Conservation (phyloP, 2,329 filamentous ascomycete genomes). For the Stenocarpella maydis region DNA sequence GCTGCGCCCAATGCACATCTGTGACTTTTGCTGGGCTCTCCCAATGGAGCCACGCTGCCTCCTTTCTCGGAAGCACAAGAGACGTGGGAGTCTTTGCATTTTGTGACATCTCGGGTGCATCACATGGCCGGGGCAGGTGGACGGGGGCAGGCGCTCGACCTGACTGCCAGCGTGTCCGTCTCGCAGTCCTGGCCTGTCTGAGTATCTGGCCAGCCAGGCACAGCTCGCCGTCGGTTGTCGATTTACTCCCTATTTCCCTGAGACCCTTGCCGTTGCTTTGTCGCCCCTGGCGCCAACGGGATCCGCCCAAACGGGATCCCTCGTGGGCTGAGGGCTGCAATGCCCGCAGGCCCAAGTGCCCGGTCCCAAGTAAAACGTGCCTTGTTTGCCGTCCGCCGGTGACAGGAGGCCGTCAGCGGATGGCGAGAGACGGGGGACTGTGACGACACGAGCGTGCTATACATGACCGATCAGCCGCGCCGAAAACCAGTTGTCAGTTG, state of each 20-base stretch:
- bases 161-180: not conserved
- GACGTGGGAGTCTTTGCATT: not conserved
- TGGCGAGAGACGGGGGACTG: conserved; percentile 9
- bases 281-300: conserved; percentile 15
- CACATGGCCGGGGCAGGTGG: conserved; percentile 9
- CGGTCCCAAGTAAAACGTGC: not conserved
- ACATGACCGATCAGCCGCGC: conserved; percentile 12
- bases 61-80: not conserved
- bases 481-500: not conserved
- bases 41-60: not conserved
- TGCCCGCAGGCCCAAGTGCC: conserved; percentile 19
- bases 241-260: conserved; percentile 4
- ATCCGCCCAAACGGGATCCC: conserved; percentile 8
- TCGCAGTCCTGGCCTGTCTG: not conserved
- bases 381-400: not conserved
- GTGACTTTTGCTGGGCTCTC: not conserved
- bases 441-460: conserved; percentile 1
- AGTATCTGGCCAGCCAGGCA: not conserved
- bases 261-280: conserved; percentile 15
- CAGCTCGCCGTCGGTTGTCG: not conserved
- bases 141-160: not conserved
- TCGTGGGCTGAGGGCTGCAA: not conserved
- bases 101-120: conserved; percentile 21
- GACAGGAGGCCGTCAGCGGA: not conserved
- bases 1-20: not conserved